Base-by-base conservation (phyloP, 2,329 filamentous ascomycete species). In the Neonectria magnoliae region DNA sequence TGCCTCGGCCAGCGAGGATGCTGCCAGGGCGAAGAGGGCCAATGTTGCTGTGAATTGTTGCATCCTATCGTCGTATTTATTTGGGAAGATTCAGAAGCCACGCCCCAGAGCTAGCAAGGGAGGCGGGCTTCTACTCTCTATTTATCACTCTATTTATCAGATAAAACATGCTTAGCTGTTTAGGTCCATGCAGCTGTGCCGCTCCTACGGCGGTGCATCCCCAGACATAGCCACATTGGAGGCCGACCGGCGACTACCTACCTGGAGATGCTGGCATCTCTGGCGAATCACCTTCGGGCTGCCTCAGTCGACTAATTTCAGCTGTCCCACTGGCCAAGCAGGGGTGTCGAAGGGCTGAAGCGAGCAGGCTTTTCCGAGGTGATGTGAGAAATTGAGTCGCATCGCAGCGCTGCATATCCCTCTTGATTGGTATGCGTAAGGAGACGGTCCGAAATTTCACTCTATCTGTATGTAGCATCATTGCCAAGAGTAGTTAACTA, bases 1-100 rank as follows among this genome's bases (percentile, higher is more conserved):
- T n/a, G 53, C 58, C 3, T 50, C 25, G 9, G 42, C 18, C 7
- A 65, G 14, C 6, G 25, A 47, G 18, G 51, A 47, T 13, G 48
- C 56, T 5, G 53, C 29, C 4, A 68, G 38, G 56, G 57, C 63
- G 5, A 66, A 13, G 14, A 31, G 47, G 57, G 52, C 50, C 27
- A 47, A n/a, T 27, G 47, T 29, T 20, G 38, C 18, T 11, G 18
- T 48, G 20, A 6, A n/a, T 33, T 20, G 20, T 31, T 11, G 57
- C 62, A 64, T 64, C 4, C 31, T 60, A 4, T 4, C 14, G 13
- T n/a, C n/a, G 7, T n/a, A n/a, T 5, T 5, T 31, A 25, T n/a
- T 33, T 29, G 4, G 25, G 13, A 29, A 9, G 27, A 31, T n/a
- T 36, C 4, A 25, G 51, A 44, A 44, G 38, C 25, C 25, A 31